Base-by-base conservation (phyloP, 2,329 filamentous ascomycete species). In the Daldinia sp. region DNA sequence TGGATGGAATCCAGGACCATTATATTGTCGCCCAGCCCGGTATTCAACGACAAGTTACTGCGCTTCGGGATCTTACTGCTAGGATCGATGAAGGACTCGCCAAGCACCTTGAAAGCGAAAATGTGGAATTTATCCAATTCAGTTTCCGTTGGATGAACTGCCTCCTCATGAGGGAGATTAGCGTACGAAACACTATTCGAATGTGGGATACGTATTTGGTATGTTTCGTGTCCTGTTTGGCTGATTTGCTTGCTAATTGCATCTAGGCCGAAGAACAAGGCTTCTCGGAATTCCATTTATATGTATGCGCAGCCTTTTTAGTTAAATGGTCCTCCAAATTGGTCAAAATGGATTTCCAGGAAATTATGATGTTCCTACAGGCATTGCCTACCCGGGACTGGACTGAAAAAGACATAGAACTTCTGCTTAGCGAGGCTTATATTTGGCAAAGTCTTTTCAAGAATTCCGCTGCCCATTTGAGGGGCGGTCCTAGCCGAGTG, bases 201-300 rank as follows among this genome's bases (percentile, higher is more conserved):
- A 99, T 99, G 95, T 99, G 95, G 95, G 95, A 99, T 78, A 99
- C 95, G 23, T 99, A 99, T 80, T 86, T 99, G 81, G 94, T 97
- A 82, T 75, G 88, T 79, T 52, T 4, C 57, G 45, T 23, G 19
- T 39, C 25, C 5, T 13, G 2, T 21, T 27, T 10, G 3, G 10
- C 7, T 13, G 10, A 37, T 25, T 35, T 9, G 68, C 64, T 61
- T 62, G 11, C 47, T 60, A 55, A 60, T 50, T 34, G 17, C 32
- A 15, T 34, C 13, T 69, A 98, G 94, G 93, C 95, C 49, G 96
- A 99, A 83, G 95, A 98, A 74, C 93, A 97, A 80, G 96, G 95
- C 49, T 99, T 99, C 79, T 97, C 94, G 3, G 93, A 96, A 73
- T 99, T 99, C 76, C 95, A 99, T 76, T 87, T 99, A 61, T 99